These are phyloP conservation scores for Aspergillus egyptiacus DNA, from an alignment of 495 filamentous ascomycete genomes.

Conservation along the genomic window DNA sequence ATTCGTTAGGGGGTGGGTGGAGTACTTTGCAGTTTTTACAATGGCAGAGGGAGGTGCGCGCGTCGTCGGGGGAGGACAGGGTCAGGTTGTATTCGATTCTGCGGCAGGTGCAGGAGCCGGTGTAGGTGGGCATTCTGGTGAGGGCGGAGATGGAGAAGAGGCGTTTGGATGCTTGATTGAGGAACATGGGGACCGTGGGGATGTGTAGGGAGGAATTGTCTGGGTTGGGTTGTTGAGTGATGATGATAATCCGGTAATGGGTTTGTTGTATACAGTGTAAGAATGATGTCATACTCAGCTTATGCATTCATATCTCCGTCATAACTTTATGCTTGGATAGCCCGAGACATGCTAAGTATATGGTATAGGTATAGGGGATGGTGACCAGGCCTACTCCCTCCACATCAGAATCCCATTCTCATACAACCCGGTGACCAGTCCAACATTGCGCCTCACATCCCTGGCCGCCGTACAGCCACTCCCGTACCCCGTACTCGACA, in stretches of 20 bases:
- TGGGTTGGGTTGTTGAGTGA: too few species aligned
- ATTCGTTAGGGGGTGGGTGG: background rate
- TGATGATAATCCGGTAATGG: too few species aligned
- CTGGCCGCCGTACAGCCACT: slow-evolving; percentile 31
- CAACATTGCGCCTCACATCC: slow-evolving; percentile 33
- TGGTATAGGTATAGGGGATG: too few species aligned
- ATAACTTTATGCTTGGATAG: too few species aligned
- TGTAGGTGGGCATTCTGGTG: slow-evolving; percentile 27
- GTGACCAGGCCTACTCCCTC: slow-evolving; percentile 21
- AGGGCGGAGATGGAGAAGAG: background rate
- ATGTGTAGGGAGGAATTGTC: too few species aligned
- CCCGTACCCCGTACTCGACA: slow-evolving; percentile 25
- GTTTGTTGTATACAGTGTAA: too few species aligned
- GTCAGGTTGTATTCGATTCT: slow-evolving; percentile 42
- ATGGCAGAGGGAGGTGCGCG: slow-evolving; percentile 60
- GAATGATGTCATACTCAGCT: too few species aligned
- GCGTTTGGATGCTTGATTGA: background rate
- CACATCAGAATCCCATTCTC: slow-evolving; percentile 40
- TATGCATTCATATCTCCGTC: too few species aligned
- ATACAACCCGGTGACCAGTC: slow-evolving; percentile 38
- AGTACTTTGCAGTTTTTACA: slow-evolving; percentile 54
- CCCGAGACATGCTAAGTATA: too few species aligned
- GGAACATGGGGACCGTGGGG: too few species aligned
- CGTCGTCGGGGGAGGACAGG: slow-evolving; percentile 46
- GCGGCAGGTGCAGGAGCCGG: slow-evolving; percentile 47